phyloP scores from a whole-genome alignment of 1,284 basidiomycete species.

The Coniferiporia weirii region DNA sequence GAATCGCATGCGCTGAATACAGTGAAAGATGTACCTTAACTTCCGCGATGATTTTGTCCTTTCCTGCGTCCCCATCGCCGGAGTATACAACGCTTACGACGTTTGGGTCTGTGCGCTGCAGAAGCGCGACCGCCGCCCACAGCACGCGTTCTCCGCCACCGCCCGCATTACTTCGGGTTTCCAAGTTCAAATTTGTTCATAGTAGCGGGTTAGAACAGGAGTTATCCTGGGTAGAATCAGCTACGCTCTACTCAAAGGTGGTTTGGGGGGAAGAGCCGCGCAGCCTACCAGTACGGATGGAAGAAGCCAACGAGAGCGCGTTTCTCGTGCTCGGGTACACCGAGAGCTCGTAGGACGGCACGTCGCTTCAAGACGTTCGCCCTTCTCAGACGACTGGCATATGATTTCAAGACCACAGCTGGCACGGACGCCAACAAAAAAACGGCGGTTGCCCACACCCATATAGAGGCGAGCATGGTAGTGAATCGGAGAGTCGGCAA shows the following conservation, averaged over 20 bases:
- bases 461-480: not conserved
- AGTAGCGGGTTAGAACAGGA: not conserved
- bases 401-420: not conserved
- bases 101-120: constrained; percentile 71
- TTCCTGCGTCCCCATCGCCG: constrained; percentile 77
- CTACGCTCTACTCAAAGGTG: constrained; percentile 33
- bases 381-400: not conserved
- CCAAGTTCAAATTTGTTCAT: not conserved
- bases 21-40: constrained; percentile 56
- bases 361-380: constrained; percentile 1
- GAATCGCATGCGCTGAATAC: constrained; percentile 14
- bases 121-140: constrained; percentile 83
- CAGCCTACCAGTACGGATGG: constrained; percentile 88
- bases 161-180: constrained; percentile 76
- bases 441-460: not conserved
- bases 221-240: constrained; percentile 20
- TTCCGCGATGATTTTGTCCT: constrained; percentile 78
- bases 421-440: not conserved
- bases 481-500: not conserved
- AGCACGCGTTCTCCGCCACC: constrained; percentile 96
- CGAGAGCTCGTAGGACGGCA: constrained; percentile 3
- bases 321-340: constrained; percentile 8
- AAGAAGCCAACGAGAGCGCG: constrained; percentile 75
- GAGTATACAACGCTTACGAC: constrained; percentile 86
- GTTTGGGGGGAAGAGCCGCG: constrained; percentile 4